These are phyloP conservation scores for Coniochaeta ligniaria DNA, from an alignment of 2,329 filamentous ascomycete genomes.

Conservation along the genomic window DNA sequence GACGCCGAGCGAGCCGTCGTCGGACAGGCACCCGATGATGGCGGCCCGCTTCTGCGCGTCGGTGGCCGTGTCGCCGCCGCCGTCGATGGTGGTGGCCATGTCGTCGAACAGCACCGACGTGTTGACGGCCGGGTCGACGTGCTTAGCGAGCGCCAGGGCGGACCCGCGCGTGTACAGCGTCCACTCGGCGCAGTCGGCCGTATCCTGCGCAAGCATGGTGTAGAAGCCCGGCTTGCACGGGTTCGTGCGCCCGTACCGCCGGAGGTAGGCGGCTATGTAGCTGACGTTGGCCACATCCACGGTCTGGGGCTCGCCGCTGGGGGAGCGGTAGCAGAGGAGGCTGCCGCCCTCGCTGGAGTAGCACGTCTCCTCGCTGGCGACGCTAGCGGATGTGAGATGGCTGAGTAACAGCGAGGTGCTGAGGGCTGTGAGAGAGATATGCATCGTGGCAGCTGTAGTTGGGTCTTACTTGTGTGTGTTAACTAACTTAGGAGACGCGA, in stretches of 20 bases:
- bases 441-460: too few species aligned
- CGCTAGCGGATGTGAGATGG: too few species aligned
- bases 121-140: constrained; percentile 11
- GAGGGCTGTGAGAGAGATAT: too few species aligned
- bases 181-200: constrained; percentile 17
- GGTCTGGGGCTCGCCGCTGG: not conserved
- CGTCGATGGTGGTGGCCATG: constrained; percentile 11
- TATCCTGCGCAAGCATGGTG: not conserved
- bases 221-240: not conserved
- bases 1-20: constrained; percentile 13
- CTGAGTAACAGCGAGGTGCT: too few species aligned
- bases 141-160: constrained; percentile 16
- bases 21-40: constrained; percentile 6
- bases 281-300: not conserved
- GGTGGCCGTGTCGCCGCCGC: constrained; percentile 5
- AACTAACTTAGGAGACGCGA: too few species aligned
- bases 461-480: too few species aligned
- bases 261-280: not conserved
- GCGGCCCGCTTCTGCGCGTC: not conserved
- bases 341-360: not conserved
- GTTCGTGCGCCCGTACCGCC: not conserved
- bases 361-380: not conserved
- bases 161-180: constrained; percentile 7
- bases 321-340: not conserved
- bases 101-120: constrained; percentile 9